Percentiles rank a stretch among this genome's conserved stretches.
These are phyloP conservation scores for Pelargonium fulgidum DNA, from an alignment of 441 rosid genomes.

Conservation along the genomic window DNA sequence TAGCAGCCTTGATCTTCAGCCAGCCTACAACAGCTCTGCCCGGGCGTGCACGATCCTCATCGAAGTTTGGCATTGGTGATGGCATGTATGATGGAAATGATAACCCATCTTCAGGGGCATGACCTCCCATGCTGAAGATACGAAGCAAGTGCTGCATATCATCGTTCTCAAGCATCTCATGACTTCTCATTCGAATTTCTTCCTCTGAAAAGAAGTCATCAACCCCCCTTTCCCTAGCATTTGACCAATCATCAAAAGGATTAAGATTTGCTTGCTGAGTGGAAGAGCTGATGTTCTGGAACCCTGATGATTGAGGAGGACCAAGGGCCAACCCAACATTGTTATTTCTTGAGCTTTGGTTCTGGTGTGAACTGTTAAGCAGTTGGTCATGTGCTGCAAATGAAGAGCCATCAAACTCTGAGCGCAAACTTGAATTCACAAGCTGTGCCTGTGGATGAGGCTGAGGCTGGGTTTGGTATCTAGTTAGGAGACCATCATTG, in stretches of 20 bases:
- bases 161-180: constrained; percentile 95
- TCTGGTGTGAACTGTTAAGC: constrained; percentile 39
- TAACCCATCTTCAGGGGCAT: constrained; percentile 64
- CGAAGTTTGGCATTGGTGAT: constrained; percentile 73
- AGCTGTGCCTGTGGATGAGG: constrained; percentile 32
- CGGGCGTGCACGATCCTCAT: constrained; percentile 69
- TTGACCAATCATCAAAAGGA: constrained; percentile 82
- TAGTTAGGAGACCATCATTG: constrained; percentile 39
- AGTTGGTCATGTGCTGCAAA: constrained; percentile 43
- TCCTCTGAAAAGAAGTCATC: constrained; percentile 83
- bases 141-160: constrained; percentile 93
- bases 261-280: constrained; percentile 43
- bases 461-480: constrained; percentile 38
- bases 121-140: constrained; percentile 79
- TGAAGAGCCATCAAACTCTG: constrained; percentile 37
- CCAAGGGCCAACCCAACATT: constrained; percentile 65
- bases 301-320: constrained; percentile 60
- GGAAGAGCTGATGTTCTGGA: constrained; percentile 45
- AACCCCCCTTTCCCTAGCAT: constrained; percentile 58
- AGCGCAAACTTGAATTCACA: constrained; percentile 43
- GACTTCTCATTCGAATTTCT: constrained; percentile 77
- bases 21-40: constrained; percentile 96
- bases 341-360: constrained; percentile 37
- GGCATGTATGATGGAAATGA: constrained; percentile 48
- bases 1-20: constrained; percentile 98